Base-by-base conservation (phyloP, 768 basidiomycete genomes). In the Boletus eberwhitei region DNA sequence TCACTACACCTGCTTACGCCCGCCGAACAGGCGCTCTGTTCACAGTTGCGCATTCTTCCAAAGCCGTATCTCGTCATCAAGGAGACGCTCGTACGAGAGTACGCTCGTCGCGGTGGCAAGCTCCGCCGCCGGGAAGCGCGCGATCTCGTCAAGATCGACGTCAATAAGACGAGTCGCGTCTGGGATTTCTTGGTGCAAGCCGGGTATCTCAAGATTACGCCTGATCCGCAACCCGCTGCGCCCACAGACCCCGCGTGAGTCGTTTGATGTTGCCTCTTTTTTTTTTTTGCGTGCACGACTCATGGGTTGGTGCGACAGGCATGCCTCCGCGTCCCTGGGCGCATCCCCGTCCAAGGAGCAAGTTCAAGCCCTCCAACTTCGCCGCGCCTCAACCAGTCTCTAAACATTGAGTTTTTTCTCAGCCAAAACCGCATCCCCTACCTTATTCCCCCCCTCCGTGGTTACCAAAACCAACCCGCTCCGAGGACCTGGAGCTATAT, bases 1-100 rank as follows among this genome's bases (percentile, higher is more conserved):
- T 91, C 89, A 1, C 75, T 98, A 6, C 91, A 98, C 65, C 81
- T 99, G 9, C 88, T 99, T 61, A 90, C 92, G 2, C 80, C 85
- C 12, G 86, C 85, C 29, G 96, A 99, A 72, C 92, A 94, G 69
- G 76, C 80, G 0, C 84, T 98, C 21, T 98, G 97, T 68, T 90
- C 93, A 3, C 80, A 83, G 52, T 79, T 98, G 31, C 88, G 94
- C 7, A 93, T 99, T 54, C 79, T 97, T 19, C 96, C 97, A 1
- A 92, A 93, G 65, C 93, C 97, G 1, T 99, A 97, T 69, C 84
- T 99, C 48, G 84, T 90, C 56, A 90, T 98, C 74, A 99, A 99
- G 69, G 93, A 97, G 71, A 92, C 89, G 5, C 82, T 97, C 39
- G 86, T 99, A 31, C 84, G 93, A 32, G 96, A 98, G 75, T 97